phyloP scores from a whole-genome alignment of 1,284 basidiomycete species.

The Xerocomus nothofagi region DNA sequence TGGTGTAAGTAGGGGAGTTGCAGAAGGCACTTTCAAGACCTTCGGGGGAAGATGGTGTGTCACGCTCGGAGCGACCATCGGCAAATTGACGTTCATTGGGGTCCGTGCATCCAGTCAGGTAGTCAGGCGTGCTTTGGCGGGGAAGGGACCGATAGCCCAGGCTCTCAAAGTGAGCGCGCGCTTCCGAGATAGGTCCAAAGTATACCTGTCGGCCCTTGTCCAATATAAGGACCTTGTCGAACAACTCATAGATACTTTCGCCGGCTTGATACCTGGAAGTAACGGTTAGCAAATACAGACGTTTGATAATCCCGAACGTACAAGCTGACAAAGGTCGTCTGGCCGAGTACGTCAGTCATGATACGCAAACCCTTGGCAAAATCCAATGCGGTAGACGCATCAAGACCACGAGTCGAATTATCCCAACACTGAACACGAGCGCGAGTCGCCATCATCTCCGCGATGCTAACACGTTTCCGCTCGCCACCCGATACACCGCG shows the following conservation, averaged over 20 bases:
- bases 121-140: constrained; percentile 78
- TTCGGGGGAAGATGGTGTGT: constrained; percentile 75
- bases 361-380: constrained; percentile 73
- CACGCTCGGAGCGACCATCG: constrained; percentile 58
- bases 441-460: constrained; percentile 81
- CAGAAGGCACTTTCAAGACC: constrained; percentile 70
- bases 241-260: constrained; percentile 75
- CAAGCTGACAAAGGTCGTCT: constrained; percentile 78
- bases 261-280: constrained; percentile 74
- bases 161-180: constrained; percentile 75
- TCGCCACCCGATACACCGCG: constrained; percentile 88
- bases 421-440: constrained; percentile 82
- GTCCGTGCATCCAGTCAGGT: constrained; percentile 80
- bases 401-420: constrained; percentile 83
- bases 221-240: constrained; percentile 79
- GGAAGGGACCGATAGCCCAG: constrained; percentile 75
- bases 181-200: constrained; percentile 72
- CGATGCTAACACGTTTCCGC: constrained; percentile 84
- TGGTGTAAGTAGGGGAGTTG: constrained; percentile 50
- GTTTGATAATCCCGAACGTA: constrained; percentile 39
- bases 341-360: constrained; percentile 75
- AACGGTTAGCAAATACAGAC: constrained; percentile 16
- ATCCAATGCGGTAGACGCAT: constrained; percentile 83
- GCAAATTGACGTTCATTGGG: constrained; percentile 85
- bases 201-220: constrained; percentile 84